phyloP scores from a whole-genome alignment of 495 filamentous ascomycete genomes.

The Penicillium ucsense region DNA sequence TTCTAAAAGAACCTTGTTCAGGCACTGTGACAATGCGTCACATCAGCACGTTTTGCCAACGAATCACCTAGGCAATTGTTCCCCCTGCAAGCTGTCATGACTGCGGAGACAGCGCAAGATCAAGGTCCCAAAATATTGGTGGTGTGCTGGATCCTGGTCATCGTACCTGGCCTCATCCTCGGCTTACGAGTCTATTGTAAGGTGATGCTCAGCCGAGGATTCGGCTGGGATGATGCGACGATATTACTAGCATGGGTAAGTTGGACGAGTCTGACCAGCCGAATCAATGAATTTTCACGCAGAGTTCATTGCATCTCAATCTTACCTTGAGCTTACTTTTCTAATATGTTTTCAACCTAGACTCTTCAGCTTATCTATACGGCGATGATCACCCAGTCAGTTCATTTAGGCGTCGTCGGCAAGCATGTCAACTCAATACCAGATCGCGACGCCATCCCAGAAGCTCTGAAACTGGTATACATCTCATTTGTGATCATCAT shows the following conservation, averaged over 20 bases:
- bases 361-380: constrained; percentile 5
- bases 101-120: constrained; percentile 2
- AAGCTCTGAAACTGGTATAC: constrained; percentile 10
- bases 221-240: constrained; percentile 6
- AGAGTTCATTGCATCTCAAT: not conserved
- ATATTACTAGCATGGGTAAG: constrained; percentile 6
- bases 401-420: constrained; percentile 7
- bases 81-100: constrained; percentile 1
- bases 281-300: too few species aligned
- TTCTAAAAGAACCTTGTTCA: too few species aligned
- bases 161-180: constrained; percentile 3
- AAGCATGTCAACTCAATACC: constrained; percentile 5
- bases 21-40: too few species aligned
- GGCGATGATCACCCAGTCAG: constrained; percentile 1
- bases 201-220: not conserved
- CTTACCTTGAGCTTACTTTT: not conserved
- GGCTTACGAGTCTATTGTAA: constrained; percentile 9
- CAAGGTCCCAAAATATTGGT: constrained; percentile 6
- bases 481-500: constrained; percentile 11
- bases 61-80: too few species aligned
- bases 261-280: not conserved
- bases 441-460: not conserved
- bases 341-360: not conserved
- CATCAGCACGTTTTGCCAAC: too few species aligned
- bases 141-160: constrained; percentile 7